A percentile compares a stretch with the other conserved stretches of the same genome.
Evolutionary conservation across 257 asterid genomes (phyloP).

Genomic region (Avicennia marina): DNA sequence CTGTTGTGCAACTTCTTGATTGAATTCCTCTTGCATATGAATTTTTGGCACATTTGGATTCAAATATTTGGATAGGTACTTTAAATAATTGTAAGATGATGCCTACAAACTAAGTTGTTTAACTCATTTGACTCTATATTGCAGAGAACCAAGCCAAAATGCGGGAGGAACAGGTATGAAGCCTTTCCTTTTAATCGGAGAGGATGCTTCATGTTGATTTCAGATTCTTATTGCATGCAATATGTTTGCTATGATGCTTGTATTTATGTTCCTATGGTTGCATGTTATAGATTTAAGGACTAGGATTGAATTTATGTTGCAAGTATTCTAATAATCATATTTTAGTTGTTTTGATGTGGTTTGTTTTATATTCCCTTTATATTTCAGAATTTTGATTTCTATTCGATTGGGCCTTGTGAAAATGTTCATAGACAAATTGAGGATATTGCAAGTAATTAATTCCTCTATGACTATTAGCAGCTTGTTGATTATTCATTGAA

Average conservation of each 20-base stretch:
- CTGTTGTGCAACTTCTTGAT: not conserved
- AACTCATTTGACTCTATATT: not conserved
- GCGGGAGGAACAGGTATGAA: slow-evolving; percentile 6
- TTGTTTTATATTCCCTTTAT: not conserved
- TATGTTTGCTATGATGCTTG: not conserved
- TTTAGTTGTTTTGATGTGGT: not conserved
- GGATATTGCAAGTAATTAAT: not conserved
- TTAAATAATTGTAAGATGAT: not conserved
- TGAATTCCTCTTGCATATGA: not conserved
- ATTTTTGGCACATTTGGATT: not conserved
- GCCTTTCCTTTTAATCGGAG: not conserved
- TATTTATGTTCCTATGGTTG: not conserved
- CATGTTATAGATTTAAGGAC: not conserved
- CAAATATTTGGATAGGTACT: not conserved
- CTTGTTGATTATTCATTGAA: not conserved
- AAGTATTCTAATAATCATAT: not conserved
- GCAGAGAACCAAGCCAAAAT: slow-evolving; percentile 9
- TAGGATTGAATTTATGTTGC: not conserved
- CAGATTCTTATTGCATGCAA: not conserved
- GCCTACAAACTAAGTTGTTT: not conserved
- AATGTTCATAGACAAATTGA: not conserved
- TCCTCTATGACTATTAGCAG: not conserved
- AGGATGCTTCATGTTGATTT: not conserved
- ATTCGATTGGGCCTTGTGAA: too few species aligned
- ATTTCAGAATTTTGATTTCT: too few species aligned